Evolutionary conservation across 192 early-diverging fungal genomes (phyloP), one percentile per base, ranked within the genome.

Genomic region (Haplosporangium gracile): DNA sequence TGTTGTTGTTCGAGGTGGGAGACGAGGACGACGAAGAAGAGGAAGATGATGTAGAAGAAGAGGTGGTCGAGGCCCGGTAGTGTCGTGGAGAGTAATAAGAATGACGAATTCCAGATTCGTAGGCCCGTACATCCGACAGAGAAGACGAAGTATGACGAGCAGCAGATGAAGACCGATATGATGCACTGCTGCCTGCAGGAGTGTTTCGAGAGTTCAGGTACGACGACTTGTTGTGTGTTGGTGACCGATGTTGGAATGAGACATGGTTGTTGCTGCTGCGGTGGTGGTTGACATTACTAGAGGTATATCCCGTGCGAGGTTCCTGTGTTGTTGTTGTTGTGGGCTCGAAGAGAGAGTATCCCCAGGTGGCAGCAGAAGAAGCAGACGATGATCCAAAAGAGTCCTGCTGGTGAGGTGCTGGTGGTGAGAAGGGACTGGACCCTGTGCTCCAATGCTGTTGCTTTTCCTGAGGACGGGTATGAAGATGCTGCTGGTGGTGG

Each of bases 311-410:
- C 15, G 49, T 22, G 49, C 18, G 18, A 51, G 49, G 18, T 51
- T 51, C 49, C 49, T 22, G 49, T 51, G 49, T 51, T 18, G 49
- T 51, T 18, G 49, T 51, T 7, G 26, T 42, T 68, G 34, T n/a
- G 36, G 55, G 78, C 13, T 85, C 83, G 68, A 85, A 80, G 16
- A 77, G 78, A 6, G 78, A 39, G 57, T 71, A 63, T 11, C 74
- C 60, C 83, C 83, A 85, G 5, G 69, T 11, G 60, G 79, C 60
- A 32, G 60, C 60, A 65, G 60, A 40, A 32, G 70, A 72, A 74
- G 71, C 51, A 60, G 55, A 38, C 71, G 60, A 65, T 15, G 60
- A 65, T 29, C 29, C 26, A 26, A 65, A 65, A n/a, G 34, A 47
- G 36, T 55, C 73, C 22, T 75, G 38, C 68, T 70, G 34, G 16